Evolutionary conservation across 176 grass and related monocot species (phyloP).

Genomic region (Aegilops sharonensis): DNA sequence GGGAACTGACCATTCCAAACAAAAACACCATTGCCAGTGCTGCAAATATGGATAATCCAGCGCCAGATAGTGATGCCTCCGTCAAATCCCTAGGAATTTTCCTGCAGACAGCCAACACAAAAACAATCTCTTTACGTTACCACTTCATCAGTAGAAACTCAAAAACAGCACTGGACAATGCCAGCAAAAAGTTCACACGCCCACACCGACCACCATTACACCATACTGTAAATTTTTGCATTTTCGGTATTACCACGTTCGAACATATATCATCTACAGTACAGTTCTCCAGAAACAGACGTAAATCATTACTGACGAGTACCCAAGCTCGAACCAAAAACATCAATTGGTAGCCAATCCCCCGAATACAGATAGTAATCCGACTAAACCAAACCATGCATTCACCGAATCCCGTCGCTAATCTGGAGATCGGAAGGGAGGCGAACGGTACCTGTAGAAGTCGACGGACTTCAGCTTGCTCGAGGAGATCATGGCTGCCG

Average conservation of each 20-base stretch:
- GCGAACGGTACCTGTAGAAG: constrained; percentile 74
- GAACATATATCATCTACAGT: not conserved
- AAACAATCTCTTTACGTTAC: not conserved
- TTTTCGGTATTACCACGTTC: not conserved
- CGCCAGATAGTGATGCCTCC: constrained; percentile 87
- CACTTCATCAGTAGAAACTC: not conserved
- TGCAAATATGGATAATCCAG: constrained; percentile 84
- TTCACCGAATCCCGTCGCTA: not conserved
- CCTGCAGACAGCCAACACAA: constrained; percentile 41
- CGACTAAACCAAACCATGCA: not conserved
- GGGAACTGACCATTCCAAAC: constrained; percentile 85
- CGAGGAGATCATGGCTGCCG: constrained; percentile 68
- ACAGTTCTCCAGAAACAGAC: not conserved
- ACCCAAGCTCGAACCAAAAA: not conserved
- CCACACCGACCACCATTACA: not conserved
- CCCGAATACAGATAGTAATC: not conserved
- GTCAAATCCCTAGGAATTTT: constrained; percentile 99
- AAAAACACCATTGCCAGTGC: constrained; percentile 84
- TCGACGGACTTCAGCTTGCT: constrained; percentile 99
- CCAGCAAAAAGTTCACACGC: not conserved
- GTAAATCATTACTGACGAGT: not conserved
- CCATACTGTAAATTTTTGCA: not conserved
- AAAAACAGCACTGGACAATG: not conserved
- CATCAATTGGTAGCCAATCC: not conserved
- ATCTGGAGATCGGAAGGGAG: not conserved